phyloP scores from a whole-genome alignment of 164 flowering plant species.

The Stephania cephalantha region DNA sequence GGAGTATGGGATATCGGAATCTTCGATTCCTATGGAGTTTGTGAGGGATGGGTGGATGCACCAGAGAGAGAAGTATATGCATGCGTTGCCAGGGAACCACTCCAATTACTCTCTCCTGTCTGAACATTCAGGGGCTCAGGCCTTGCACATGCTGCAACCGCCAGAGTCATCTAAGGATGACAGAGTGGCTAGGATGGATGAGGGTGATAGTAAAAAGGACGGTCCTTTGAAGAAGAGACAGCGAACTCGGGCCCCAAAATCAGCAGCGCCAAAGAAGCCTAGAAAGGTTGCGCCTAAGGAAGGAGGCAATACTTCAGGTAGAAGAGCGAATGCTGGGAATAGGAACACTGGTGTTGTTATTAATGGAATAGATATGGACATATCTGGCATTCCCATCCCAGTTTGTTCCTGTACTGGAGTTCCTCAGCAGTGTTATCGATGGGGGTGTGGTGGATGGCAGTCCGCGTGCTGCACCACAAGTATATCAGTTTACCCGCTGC shows the following conservation, averaged over 20 bases:
- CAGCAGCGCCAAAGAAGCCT: slow-evolving; percentile 51
- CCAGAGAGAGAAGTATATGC: slow-evolving; percentile 47
- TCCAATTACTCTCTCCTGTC: slow-evolving; percentile 34
- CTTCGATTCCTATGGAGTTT: slow-evolving; percentile 45
- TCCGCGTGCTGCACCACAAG: slow-evolving; percentile 89
- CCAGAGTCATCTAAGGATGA: slow-evolving; percentile 34
- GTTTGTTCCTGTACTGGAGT: slow-evolving; percentile 81
- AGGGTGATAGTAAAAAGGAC: slow-evolving; percentile 34
- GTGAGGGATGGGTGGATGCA: slow-evolving; percentile 49
- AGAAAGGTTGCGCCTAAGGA: slow-evolving; percentile 42
- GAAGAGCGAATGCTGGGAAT: slow-evolving; percentile 43
- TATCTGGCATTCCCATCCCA: slow-evolving; percentile 74
- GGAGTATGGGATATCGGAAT: slow-evolving; percentile 37
- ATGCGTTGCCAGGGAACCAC: slow-evolving; percentile 38
- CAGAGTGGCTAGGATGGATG: slow-evolving; percentile 30
- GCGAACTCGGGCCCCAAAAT: slow-evolving; percentile 30
- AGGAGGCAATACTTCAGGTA: slow-evolving; percentile 31
- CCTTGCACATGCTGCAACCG: slow-evolving; percentile 45
- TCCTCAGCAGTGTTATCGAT: slow-evolving; percentile 82
- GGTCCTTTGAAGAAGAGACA: slow-evolving; percentile 41
- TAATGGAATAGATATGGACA: slow-evolving; percentile 75
- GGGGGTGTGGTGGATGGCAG: slow-evolving; percentile 99
- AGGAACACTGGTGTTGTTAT: slow-evolving; percentile 55
- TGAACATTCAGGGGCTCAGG: slow-evolving; percentile 39
- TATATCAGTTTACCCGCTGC: slow-evolving; percentile 72